Base-by-base conservation (phyloP, 805 yeast species). In the Isabelozyma pseudorhagii region DNA sequence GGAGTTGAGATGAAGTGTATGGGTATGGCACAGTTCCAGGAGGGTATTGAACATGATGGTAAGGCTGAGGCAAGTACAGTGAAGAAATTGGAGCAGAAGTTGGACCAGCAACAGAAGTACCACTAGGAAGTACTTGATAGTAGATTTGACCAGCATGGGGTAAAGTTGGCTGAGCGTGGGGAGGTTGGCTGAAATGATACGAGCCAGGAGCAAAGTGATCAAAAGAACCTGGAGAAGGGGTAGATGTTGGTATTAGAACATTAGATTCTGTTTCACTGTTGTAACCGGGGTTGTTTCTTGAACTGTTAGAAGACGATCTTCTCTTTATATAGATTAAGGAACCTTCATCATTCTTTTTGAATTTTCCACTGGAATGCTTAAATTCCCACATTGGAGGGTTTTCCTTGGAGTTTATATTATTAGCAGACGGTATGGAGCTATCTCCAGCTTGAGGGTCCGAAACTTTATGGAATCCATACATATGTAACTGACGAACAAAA, bases 381-480 rank as follows among this genome's bases (percentile, higher is more conserved):
- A 81, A 81, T 58, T 80, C 84, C 84, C 84, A 81, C 4, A 80
- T 67, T 8, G 75, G 71, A 6, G 67, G 58, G 28, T 50, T 31
- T 40, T 62, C 67, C 41, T 59, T 59, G 46, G 54, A 60, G 38
- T 45, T 45, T 13, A 36, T 18, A 18, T 31, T 38, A 15, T 34
- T 34, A 14, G 14, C 10, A 38, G 40, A 14, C 21, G 40, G 40
- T 38, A 38, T 38, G 28, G 25, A 17, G 29, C 25, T 39, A 7
- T 42, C 39, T n/a, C 15, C 46, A 7, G 46, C 10, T n/a, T 40
- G 50, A 14, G 74, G 75, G 51, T 80, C 83, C 52, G 71, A 80
- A 8, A 87, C 84, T 69, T 92, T 91, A 67, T 92, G 97, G 72
- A 92, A 91, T 1, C 97, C 97, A 65, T 91, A 91, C 97, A 92